Percentiles rank a stretch among this genome's conserved stretches.
Conservation (phyloP, 139 green algal species). For the Parachlorella kessleri region DNA sequence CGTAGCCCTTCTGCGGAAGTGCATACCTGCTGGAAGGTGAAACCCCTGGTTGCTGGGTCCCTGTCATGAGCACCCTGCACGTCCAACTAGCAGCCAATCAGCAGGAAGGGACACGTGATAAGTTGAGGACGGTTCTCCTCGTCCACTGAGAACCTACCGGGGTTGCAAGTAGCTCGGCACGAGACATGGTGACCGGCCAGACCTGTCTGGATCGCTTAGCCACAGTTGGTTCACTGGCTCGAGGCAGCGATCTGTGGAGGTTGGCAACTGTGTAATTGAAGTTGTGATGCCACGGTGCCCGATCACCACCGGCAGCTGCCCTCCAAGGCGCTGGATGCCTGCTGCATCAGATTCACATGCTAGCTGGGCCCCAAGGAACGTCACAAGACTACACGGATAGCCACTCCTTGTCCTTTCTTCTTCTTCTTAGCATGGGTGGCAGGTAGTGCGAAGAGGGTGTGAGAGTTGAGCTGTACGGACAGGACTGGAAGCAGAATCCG, state of each 20-base stretch:
- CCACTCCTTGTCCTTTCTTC: too few relatives aligned
- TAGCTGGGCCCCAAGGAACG: too few relatives aligned
- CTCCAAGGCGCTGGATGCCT: background rate
- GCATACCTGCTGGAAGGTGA: conserved; percentile 74
- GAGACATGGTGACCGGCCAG: background rate
- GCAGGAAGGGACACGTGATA: background rate
- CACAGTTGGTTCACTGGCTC: background rate
- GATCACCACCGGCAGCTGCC: background rate
- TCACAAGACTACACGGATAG: too few relatives aligned
- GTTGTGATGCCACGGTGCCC: background rate
- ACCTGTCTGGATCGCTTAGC: too few relatives aligned
- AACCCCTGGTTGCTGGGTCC: conserved; percentile 64
- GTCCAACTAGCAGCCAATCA: too few relatives aligned
- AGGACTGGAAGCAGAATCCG: too few relatives aligned
- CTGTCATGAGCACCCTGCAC: conserved; percentile 20
- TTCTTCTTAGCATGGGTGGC: too few relatives aligned
- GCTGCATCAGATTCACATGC: too few relatives aligned
- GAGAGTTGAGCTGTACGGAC: too few relatives aligned
- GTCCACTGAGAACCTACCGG: background rate
- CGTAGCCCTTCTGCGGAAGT: too few relatives aligned
- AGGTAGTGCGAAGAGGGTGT: too few relatives aligned
- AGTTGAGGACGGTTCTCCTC: background rate
- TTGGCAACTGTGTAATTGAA: background rate
- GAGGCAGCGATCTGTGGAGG: background rate
- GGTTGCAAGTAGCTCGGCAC: background rate